These are phyloP conservation scores for Rosa chinensis DNA, from an alignment of 306 rosid species.

Conservation along the genomic window DNA sequence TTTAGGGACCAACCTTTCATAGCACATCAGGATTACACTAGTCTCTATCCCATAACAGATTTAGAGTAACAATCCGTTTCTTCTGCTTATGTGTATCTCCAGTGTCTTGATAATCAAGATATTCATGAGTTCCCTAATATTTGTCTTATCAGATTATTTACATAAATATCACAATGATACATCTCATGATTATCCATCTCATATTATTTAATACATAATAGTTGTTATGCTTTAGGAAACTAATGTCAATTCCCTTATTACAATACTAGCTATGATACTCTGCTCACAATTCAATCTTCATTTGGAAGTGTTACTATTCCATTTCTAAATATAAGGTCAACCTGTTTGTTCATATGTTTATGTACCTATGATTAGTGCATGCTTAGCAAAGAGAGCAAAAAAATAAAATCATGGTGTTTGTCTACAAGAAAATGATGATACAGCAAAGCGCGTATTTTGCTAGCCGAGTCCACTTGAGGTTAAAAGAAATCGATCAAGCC, in stretches of 20 bases:
- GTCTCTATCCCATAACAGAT: neutral
- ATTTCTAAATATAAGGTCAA: neutral
- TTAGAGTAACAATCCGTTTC: no score
- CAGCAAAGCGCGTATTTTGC: neutral
- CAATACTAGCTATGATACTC: neutral
- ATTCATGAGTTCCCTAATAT: neutral
- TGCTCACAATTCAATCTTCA: neutral
- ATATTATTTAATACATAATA: no score
- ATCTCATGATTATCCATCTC: neutral
- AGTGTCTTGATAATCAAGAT: neutral
- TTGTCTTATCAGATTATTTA: neutral
- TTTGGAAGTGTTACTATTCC: neutral
- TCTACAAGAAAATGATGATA: slow-evolving; percentile 11
- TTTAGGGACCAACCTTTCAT: neutral
- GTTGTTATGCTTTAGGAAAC: neutral
- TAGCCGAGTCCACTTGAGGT: neutral
- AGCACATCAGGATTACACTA: neutral
- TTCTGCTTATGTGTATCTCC: no score
- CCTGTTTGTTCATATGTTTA: neutral
- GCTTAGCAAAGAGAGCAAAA: slow-evolving; percentile 7
- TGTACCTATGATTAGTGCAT: neutral
- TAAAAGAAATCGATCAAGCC: neutral
- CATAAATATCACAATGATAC: neutral
- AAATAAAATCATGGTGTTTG: slow-evolving; percentile 9
- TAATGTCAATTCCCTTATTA: neutral